Evolutionary conservation across 2,329 filamentous ascomycete genomes (phyloP).

Genomic region (Hymenoscyphus repandus): DNA sequence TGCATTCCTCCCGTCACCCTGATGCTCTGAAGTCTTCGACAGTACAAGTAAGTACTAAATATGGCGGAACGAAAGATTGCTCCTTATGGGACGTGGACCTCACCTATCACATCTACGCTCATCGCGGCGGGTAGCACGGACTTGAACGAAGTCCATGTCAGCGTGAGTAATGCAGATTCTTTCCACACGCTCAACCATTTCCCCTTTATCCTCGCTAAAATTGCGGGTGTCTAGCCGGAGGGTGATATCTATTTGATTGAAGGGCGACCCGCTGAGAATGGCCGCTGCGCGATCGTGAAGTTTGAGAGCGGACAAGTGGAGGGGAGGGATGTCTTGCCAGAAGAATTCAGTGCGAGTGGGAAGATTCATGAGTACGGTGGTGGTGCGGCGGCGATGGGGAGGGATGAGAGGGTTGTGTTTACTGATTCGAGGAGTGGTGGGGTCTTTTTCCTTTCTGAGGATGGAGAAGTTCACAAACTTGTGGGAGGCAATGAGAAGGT

Average conservation of each 20-base stretch:
- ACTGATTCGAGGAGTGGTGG: slow-evolving; percentile 38
- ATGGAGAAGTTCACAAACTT: slow-evolving; percentile 31
- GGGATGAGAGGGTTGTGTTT: slow-evolving; percentile 40
- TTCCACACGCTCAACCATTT: not conserved
- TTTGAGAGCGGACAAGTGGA: slow-evolving; percentile 35
- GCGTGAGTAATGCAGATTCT: slow-evolving; percentile 11
- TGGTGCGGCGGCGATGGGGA: slow-evolving; percentile 37
- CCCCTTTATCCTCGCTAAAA: slow-evolving; percentile 8
- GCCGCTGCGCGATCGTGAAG: slow-evolving; percentile 36
- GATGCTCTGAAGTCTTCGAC: too few relatives aligned
- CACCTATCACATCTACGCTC: slow-evolving; percentile 34
- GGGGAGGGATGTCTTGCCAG: slow-evolving; percentile 37
- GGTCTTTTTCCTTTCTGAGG: slow-evolving; percentile 37
- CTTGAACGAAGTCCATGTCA: slow-evolving; percentile 28
- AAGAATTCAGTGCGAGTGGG: slow-evolving; percentile 39
- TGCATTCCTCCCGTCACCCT: too few relatives aligned
- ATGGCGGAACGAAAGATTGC: slow-evolving; percentile 11
- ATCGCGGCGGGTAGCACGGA: slow-evolving; percentile 31
- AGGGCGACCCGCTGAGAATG: slow-evolving; percentile 33
- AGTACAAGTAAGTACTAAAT: too few relatives aligned
- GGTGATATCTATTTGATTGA: slow-evolving; percentile 33
- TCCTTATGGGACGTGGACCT: slow-evolving; percentile 36
- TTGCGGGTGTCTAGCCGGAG: slow-evolving; percentile 21
- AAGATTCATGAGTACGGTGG: slow-evolving; percentile 50
- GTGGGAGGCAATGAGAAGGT: slow-evolving; percentile 33